These are phyloP conservation scores for Sporothrix schenckii DNA, from an alignment of 2,329 filamentous ascomycete species.

Conservation along the genomic window DNA sequence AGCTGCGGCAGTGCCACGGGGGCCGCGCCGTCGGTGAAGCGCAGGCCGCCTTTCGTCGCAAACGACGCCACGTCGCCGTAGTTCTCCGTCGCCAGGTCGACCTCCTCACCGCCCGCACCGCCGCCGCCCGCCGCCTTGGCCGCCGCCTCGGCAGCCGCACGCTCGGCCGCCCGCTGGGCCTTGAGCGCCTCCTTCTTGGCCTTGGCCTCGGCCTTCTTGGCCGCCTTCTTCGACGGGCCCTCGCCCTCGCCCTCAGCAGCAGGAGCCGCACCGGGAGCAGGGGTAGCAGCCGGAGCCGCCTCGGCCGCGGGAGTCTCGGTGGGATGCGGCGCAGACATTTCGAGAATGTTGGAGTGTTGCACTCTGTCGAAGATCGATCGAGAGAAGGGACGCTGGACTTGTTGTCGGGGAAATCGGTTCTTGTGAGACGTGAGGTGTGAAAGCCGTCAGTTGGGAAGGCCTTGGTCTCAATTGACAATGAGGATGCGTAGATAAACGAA, in stretches of 20 bases:
- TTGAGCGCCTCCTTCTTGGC: conserved; percentile 87
- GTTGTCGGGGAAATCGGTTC: background rate
- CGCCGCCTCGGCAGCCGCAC: conserved; percentile 63
- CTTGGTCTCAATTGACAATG: background rate
- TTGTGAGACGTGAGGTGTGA: background rate
- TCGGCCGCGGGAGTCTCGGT: conserved; percentile 28
- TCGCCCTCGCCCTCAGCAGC: conserved; percentile 50
- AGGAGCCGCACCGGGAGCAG: conserved; percentile 6
- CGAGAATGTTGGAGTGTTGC: background rate
- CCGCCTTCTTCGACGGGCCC: conserved; percentile 68
- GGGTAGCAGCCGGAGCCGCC: conserved; percentile 5
- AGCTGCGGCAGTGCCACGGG: conserved; percentile 65
- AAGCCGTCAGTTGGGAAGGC: background rate
- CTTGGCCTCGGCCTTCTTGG: conserved; percentile 83
- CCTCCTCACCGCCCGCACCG: conserved; percentile 60
- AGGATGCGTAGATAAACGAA: background rate
- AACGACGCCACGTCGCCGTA: conserved; percentile 61
- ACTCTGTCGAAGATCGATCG: background rate
- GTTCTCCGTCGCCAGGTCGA: conserved; percentile 72
- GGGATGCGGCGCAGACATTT: conserved; percentile 31
- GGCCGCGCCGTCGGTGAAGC: conserved; percentile 54
- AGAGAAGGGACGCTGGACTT: background rate
- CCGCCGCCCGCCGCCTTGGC: conserved; percentile 66
- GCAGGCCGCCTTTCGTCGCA: conserved; percentile 55
- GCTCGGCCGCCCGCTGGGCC: conserved; percentile 70